Evolutionary conservation across 2,329 filamentous ascomycete genomes (phyloP), one percentile per base, ranked within the genome.

Genomic region (Fusarium lyarnte): DNA sequence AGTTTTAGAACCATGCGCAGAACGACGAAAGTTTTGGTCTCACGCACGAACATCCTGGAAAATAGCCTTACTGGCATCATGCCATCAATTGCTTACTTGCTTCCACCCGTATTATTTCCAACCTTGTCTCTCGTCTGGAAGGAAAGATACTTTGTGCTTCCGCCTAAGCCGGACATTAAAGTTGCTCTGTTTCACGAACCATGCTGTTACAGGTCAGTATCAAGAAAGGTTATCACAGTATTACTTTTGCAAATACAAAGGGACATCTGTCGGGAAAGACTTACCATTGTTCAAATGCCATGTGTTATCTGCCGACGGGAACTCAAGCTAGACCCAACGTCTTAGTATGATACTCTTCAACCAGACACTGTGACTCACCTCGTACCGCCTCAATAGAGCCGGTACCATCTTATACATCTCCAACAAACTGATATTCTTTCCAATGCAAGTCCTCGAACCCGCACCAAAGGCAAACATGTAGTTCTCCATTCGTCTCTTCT

Each of bases 391-490:
- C 23, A 67, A 10, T 0, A 67, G 8, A 13, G 64, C 61, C 1
- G 88, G 88, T 29, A 90, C 86, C 57, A 90, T 74, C 82, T 90
- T 90, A 76, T 90, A 90, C 63, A 90, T 88, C 82, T 90, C 88
- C 70, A 90, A 70, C 76, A 90, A 74, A 57, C 86, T 87, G 46
- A 90, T 90, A 70, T 90, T 90, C 84, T 89, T 90, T 33, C 92
- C 91, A 83, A 85, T 91, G 74, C 91, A 93, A 5, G 91, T 93
- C 74, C 91, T 83, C 7, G 88, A 87, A 0, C 91, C 92, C 78
- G 90, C 91, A 4, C 91, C 91, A 78, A 93, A 94, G 66, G 92
- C 90, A 76, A 76, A 75, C 13, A 76, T 46, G 0, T 23, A 57
- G 13, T 67, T 73, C 6, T 75, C 70, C 74, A 74, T 76, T 1